Conservation (phyloP, 805 yeast species). For the Wickerhamomyces kurtzmanii region DNA sequence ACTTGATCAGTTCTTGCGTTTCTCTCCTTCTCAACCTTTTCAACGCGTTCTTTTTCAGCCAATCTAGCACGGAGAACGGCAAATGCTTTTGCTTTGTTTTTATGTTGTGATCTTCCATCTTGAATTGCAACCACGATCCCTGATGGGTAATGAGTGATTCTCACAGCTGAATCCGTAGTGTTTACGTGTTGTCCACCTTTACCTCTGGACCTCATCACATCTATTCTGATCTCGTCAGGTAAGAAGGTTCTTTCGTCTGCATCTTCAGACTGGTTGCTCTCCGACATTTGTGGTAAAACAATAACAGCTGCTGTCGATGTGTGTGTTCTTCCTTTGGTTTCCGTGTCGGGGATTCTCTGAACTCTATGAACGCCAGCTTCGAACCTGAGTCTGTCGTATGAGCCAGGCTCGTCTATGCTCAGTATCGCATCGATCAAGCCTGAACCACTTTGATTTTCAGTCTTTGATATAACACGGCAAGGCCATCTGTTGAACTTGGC, state of each 20-base stretch:
- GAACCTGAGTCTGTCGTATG: conserved; percentile 61
- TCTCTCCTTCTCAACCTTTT: conserved; percentile 55
- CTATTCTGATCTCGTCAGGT: conserved; percentile 84
- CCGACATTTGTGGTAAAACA: conserved; percentile 75
- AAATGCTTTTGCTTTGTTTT: conserved; percentile 88
- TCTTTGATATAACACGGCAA: conserved; percentile 44
- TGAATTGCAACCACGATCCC: conserved; percentile 87
- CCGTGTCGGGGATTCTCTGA: conserved; percentile 90
- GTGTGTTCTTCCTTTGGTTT: conserved; percentile 87
- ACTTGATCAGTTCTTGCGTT: conserved; percentile 74
- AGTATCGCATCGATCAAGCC: conserved; percentile 76
- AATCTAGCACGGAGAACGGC: conserved; percentile 71
- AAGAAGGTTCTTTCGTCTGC: conserved; percentile 62
- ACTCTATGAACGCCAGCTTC: conserved; percentile 97
- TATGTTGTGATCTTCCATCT: conserved; percentile 91
- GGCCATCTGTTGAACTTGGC: conserved; percentile 64
- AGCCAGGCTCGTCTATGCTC: conserved; percentile 62
- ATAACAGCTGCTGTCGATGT: conserved; percentile 96
- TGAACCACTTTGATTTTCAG: conserved; percentile 46
- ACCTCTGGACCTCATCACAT: conserved; percentile 96
- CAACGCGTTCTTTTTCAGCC: conserved; percentile 69
- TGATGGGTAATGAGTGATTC: conserved; percentile 85
- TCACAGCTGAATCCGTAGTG: conserved; percentile 94
- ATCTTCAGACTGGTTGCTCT: conserved; percentile 34
- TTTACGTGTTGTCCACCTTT: conserved; percentile 98